Evolutionary conservation across 2,329 filamentous ascomycete genomes (phyloP), one percentile per base, ranked within the genome.

Genomic region (Colletotrichum tanaceti): DNA sequence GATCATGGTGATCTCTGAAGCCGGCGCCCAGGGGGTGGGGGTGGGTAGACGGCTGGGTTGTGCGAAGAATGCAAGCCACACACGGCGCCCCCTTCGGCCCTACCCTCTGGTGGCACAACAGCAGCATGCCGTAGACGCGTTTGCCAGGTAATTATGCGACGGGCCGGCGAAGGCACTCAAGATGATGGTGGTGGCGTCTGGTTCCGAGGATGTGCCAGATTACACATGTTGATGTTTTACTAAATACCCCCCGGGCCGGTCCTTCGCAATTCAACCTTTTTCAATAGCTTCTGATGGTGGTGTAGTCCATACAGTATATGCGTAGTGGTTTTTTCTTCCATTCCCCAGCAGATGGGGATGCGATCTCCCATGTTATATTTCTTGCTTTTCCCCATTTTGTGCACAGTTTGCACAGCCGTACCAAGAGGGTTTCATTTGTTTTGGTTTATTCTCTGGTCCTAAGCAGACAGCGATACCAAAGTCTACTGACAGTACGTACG

Each of bases 81-180:
- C 22, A n/a, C 57, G 28, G 28, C 43, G 35, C 10, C 13, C 24
- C 52, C 24, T 22, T 57, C 63, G 63, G 63, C 43, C 18, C 59
- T 63, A 63, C 44, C 58, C 18, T 50, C 22, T 62, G 43, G 58
- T 66, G 50, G 58, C 63, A 66, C 57, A 61, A 39, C 32, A 32
- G 28, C 28, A 32, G 49, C 57, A 35, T 57, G 44, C 61, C 22
- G 35, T 2, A 16, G 22, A 9, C n/a, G 16, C 35, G 22, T 18
- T 9, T 18, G 6, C 28, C 9, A 35, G 38, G 20, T 39, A n/a
- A n/a, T n/a, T n/a, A 22, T 59, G 58, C 43, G 41, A 61, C 49
- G 22, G 57, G 20, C 63, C 50, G 49, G 58, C 57, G 20, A 55
- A 28, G 32, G 20, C n/a, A 46, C 24, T 57, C 50, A 63, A 44